Evolutionary conservation across 768 basidiomycete genomes (phyloP), one percentile per base, ranked within the genome.

Genomic region (Rhodotorula toruloides): DNA sequence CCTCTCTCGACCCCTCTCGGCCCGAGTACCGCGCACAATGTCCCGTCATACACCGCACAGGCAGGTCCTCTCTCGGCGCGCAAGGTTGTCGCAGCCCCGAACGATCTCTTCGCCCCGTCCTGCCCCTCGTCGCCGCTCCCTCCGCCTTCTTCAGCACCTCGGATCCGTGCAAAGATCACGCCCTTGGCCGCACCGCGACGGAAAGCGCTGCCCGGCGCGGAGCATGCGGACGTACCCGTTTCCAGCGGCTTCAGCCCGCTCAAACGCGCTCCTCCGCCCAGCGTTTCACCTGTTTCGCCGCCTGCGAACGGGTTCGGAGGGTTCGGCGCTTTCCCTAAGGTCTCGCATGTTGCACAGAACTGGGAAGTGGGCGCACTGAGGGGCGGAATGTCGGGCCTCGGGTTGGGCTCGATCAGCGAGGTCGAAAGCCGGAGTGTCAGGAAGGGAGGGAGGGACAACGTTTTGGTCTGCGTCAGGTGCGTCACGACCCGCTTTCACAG

Each of bases 111-210:
- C 46, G 14, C 63, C 3, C 31, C 57, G 16, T 22, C 40, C n/a
- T 7, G n/a, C 29, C 5, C 48, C 22, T 4, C 31, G 29, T 32
- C 31, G 34, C 32, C 31, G 16, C 37, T 58, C 47, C 36, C 56
- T 11, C 55, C 56, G 19, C 52, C 61, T 10, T 58, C 70, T 9
- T 27, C 54, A 16, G 70, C 70, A 4, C 70, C 70, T 36, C 44
- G 55, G 12, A 63, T 72, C 44, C 63, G 69, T n/a, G 74, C 74
- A 27, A 67, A 64, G 25, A 42, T 75, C 44, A 73, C 74, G 0
- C 68, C 74, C 2, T 44, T 59, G 10, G 74, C 74, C 0, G 60
- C 69, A 0, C 70, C 72, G 0, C 63, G 70, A 0, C 65, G 64
- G 16, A 73, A 73, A 40, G 54, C 37, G 25, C 55, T 75, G 1